Evolutionary conservation across 345 rosid species (phyloP), one percentile per base, ranked within the genome.

Genomic region (Pistacia vera): DNA sequence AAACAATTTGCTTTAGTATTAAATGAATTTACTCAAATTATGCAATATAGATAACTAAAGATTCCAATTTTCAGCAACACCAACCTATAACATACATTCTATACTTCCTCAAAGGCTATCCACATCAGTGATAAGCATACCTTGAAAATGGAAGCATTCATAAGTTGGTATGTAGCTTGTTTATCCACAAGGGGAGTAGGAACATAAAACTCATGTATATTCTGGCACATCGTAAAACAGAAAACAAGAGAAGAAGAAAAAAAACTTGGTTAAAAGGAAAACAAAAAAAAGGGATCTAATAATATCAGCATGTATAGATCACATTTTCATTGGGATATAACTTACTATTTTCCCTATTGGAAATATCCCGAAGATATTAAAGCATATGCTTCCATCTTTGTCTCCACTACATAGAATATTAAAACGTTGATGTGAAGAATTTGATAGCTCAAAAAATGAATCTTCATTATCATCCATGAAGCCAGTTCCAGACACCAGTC

Each of bases 351-450:
- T 90, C 59, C 96, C 98, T 5, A 95, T 88, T 46, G 91, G 94
- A 87, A 92, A 93, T 85, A 93, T 92, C 79, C 99, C 99, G 81
- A 95, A 95, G 76, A 95, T 90, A 78, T 87, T 90, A 71, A 93
- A 93, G 88, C 92, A 90, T 68, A 93, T 83, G 85, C 81, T 86
- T 81, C 99, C 99, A 79, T 93, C 92, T 72, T 75, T 90, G 81
- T 93, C 94, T 70, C 92, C 93, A 77, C 98, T 92, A 78, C 98
- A 93, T 30, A 95, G 89, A 79, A 93, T 83, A 85, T 93, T 95
- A 84, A 93, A 93, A n/a, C 91, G 84, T 58, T 86, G 93, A 83
- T 89, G 84, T 12, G 95, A 91, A 67, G 94, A 88, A 76, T 85
- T 88, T 61, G 99, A 90, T 68, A 93, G 86, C 81, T 92, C 96